Conservation (phyloP, 2,329 filamentous ascomycete species). For the Botrytis aclada region DNA sequence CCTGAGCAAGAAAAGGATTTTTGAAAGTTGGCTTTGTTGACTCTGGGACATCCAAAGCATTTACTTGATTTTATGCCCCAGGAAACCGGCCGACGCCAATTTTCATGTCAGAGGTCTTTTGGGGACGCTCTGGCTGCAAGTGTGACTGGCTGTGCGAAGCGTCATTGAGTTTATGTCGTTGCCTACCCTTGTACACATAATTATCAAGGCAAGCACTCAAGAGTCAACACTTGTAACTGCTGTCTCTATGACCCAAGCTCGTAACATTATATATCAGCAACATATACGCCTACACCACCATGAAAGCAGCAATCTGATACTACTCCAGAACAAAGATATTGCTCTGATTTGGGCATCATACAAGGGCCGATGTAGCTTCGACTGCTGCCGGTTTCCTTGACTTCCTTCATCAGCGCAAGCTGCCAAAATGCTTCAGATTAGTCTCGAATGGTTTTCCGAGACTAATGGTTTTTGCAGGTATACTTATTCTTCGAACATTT, state of each 20-base stretch:
- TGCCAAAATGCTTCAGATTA: background rate
- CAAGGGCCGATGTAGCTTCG: background rate
- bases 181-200: background rate
- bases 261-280: background rate
- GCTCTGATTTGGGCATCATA: background rate
- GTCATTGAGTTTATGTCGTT: background rate
- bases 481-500: background rate
- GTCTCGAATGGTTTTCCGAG: background rate
- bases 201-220: background rate
- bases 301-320: background rate
- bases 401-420: background rate
- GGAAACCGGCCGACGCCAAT: background rate
- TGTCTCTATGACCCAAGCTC: background rate
- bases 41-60: fast-evolving
- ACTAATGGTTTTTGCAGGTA: background rate
- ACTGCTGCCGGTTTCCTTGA: background rate
- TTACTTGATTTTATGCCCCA: background rate
- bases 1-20: background rate
- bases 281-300: background rate
- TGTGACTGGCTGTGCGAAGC: background rate
- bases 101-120: background rate
- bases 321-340: background rate
- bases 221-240: background rate
- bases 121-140: background rate
- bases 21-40: background rate